Evolutionary conservation across 2,329 filamentous ascomycete genomes (phyloP).

Genomic region (Leptodontidium sp.): DNA sequence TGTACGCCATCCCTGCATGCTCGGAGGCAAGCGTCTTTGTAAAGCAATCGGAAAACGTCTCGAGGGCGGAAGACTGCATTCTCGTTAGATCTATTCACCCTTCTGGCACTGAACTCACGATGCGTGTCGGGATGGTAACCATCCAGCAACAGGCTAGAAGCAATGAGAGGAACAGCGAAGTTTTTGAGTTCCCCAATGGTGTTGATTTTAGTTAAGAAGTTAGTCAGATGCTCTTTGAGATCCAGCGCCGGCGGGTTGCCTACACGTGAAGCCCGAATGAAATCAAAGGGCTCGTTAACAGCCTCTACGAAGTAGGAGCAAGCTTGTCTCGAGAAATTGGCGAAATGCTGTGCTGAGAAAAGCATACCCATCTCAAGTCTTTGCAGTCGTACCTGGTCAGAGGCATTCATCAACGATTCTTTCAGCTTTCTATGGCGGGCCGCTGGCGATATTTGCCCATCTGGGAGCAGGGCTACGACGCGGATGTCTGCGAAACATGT

Average conservation of each 20-base stretch:
- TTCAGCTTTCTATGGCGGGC: slow-evolving; percentile 6
- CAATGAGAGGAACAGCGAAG: neutral
- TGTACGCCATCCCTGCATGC: neutral
- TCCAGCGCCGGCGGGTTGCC: neutral
- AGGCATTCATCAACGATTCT: slow-evolving; percentile 1
- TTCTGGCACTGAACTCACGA: neutral
- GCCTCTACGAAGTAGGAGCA: neutral
- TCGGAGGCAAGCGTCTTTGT: neutral
- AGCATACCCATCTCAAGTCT: slow-evolving; percentile 4
- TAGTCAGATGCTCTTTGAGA: slow-evolving; percentile 1
- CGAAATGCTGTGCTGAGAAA: slow-evolving; percentile 5
- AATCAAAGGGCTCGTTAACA: slow-evolving; percentile 7
- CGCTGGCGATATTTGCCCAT: too few species aligned
- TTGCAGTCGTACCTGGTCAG: neutral
- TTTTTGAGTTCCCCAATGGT: too few species aligned
- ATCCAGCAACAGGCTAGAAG: slow-evolving; percentile 2
- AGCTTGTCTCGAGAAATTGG: neutral
- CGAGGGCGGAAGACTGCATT: slow-evolving; percentile 6
- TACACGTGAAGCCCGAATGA: neutral
- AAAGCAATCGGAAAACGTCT: slow-evolving; percentile 4
- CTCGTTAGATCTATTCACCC: slow-evolving; percentile 4
- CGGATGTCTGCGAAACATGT: neutral
- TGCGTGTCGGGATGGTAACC: neutral
- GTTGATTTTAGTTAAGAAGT: too few species aligned
- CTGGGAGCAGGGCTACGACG: neutral